A percentile compares a stretch with the other conserved stretches of the same genome.
Evolutionary conservation across 208 protist genomes (phyloP).

Genomic region (Wallacemonas sp.): DNA sequence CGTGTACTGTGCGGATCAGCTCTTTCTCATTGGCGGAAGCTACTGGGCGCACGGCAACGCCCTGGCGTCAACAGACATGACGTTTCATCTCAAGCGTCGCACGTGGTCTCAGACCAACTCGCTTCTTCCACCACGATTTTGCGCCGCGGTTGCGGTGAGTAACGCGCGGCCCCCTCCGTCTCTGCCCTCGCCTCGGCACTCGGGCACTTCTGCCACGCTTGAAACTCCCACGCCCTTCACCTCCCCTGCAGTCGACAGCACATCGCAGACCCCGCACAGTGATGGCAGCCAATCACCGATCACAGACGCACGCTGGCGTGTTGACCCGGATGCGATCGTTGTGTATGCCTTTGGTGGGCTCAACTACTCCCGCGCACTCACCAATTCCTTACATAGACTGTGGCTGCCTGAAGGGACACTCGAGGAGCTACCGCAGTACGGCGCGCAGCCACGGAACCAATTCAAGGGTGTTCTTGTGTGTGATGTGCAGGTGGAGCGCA

Average conservation of each 20-base stretch:
- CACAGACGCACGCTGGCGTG: background rate
- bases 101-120: conserved; percentile 38
- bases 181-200: background rate
- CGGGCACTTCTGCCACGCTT: no score
- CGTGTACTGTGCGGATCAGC: conserved; percentile 30
- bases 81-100: conserved; percentile 27
- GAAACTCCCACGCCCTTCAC: no score
- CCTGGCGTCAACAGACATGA: conserved; percentile 40
- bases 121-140: conserved; percentile 46
- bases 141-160: conserved; percentile 38
- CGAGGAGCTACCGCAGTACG: conserved; percentile 49
- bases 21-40: conserved; percentile 56
- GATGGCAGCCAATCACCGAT: no score
- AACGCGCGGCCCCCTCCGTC: conserved; percentile 19
- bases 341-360: conserved; percentile 56
- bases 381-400: conserved; percentile 37
- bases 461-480: conserved; percentile 51
- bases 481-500: conserved; percentile 40
- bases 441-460: conserved; percentile 41
- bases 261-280: no score
- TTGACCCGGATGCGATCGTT: conserved; percentile 12
- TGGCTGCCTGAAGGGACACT: conserved; percentile 38
- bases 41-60: conserved; percentile 62
- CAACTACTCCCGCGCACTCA: conserved; percentile 35
- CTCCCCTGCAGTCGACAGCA: no score